A percentile compares a stretch with the other conserved stretches of the same genome.
Evolutionary conservation across 2,329 filamentous ascomycete species (phyloP).

Genomic region (Parafenestella ontariensis): DNA sequence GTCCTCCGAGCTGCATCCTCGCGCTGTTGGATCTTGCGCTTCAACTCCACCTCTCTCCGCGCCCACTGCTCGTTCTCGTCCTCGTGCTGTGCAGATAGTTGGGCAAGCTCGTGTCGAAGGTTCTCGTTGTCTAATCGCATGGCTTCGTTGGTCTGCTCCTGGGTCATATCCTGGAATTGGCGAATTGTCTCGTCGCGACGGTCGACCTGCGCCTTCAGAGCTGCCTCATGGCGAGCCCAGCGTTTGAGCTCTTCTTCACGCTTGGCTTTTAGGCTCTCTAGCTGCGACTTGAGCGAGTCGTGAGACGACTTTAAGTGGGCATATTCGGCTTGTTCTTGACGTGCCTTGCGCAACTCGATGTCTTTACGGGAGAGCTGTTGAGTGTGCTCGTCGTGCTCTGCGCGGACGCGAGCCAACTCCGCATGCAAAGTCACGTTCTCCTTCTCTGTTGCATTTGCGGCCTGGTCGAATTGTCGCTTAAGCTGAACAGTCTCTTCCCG

Average conservation of each 20-base stretch:
- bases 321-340: conserved; percentile 46
- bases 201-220: conserved; percentile 42
- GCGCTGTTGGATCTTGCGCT: conserved; percentile 43
- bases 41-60: conserved; percentile 40
- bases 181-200: conserved; percentile 50
- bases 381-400: conserved; percentile 47
- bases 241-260: conserved; percentile 60
- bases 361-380: conserved; percentile 45
- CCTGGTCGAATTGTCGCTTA: conserved; percentile 41
- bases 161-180: conserved; percentile 45
- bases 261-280: conserved; percentile 76
- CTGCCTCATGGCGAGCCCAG: conserved; percentile 41
- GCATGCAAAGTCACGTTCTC: conserved; percentile 45
- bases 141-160: conserved; percentile 47
- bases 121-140: conserved; percentile 52
- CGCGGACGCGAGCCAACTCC: conserved; percentile 41
- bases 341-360: conserved; percentile 43
- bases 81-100: conserved; percentile 44
- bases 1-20: conserved; percentile 35
- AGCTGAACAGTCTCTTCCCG: conserved; percentile 46
- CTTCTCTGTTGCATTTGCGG: conserved; percentile 42
- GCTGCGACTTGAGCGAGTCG: conserved; percentile 71
- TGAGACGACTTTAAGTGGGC: conserved; percentile 74
- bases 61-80: conserved; percentile 44
- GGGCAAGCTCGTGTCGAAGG: conserved; percentile 48